These are phyloP conservation scores for Aureobasidium melanogenum DNA, from an alignment of 2,329 filamentous ascomycete species.

Conservation along the genomic window DNA sequence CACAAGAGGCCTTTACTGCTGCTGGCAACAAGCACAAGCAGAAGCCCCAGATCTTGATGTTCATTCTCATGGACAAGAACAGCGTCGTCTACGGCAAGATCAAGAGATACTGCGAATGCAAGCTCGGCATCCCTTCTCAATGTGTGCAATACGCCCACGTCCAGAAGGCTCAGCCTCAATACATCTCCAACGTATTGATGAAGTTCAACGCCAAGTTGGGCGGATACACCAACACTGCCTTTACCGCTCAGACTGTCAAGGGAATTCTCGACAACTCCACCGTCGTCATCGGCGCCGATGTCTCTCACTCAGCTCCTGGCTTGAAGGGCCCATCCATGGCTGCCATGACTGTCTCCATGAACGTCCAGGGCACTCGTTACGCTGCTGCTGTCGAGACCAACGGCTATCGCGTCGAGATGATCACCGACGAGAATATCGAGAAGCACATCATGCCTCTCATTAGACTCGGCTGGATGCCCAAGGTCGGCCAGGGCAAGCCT, in stretches of 20 bases:
- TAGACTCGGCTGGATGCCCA: slow-evolving; percentile 51
- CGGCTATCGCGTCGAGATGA: slow-evolving; percentile 70
- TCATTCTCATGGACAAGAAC: slow-evolving; percentile 65
- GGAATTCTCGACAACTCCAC: slow-evolving; percentile 45
- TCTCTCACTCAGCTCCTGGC: slow-evolving; percentile 73
- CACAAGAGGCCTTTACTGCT: slow-evolving; percentile 41
- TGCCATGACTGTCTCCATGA: slow-evolving; percentile 74
- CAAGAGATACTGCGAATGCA: slow-evolving; percentile 83
- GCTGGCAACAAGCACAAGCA: slow-evolving; percentile 45
- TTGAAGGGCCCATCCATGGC: slow-evolving; percentile 65
- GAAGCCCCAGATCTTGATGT: slow-evolving; percentile 68
- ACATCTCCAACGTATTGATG: slow-evolving; percentile 89
- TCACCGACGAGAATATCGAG: slow-evolving; percentile 60
- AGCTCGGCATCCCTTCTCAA: slow-evolving; percentile 75
- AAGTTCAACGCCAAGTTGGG: slow-evolving; percentile 96
- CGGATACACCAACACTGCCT: slow-evolving; percentile 57
- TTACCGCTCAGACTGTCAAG: slow-evolving; percentile 23
- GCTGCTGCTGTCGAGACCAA: slow-evolving; percentile 75
- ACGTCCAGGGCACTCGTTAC: slow-evolving; percentile 64
- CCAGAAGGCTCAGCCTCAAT: slow-evolving; percentile 62
- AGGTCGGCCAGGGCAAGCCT: slow-evolving; percentile 41
- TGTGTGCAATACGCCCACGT: slow-evolving; percentile 68
- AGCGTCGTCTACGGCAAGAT: slow-evolving; percentile 68
- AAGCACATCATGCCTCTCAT: slow-evolving; percentile 57
- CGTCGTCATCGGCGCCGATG: slow-evolving; percentile 83